Evolutionary conservation across 768 basidiomycete species (phyloP), one percentile per base, ranked within the genome.

Genomic region (Pleurotus cornucopiae): DNA sequence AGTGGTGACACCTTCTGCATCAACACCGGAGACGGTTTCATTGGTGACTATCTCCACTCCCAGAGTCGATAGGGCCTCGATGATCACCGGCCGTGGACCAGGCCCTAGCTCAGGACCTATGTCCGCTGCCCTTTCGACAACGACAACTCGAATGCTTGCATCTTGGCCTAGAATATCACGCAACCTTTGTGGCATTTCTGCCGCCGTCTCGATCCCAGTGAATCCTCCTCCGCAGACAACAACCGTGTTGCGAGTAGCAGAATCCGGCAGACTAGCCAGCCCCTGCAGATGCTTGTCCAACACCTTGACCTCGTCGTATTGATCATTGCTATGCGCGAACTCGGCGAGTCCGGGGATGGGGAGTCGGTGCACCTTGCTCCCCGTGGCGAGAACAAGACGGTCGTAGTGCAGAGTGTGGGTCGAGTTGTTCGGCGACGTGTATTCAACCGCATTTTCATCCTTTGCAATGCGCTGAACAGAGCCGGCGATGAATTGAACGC

Each of bases 201-300:
- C 30, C 2, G 64, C 64, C 13, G 61, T 55, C 26, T 65, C 64
- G 6, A 57, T 57, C 16, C 64, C 64, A 5, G 64, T 65, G 39
- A 65, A 62, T 2, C 62, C 60, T 14, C 62, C 62, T 3, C 62
- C 62, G n/a, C 57, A 57, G 40, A 65, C 45, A 20, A 63, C 64
- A 25, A 65, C 46, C 2, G 64, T 65, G 51, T 65, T 65, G 18
- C 64, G 60, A 12, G 62, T 57, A 44, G 55, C 46, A 6, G 58
- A 57, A 16, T 58, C 53, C 3, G 64, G 60, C 25, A 61, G 26
- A 0, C 43, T 23, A 26, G 58, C 34, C 21, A 64, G 59, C 2
- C 59, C 54, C 44, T 60, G 47, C 25, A 64, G 61, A 49, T 64
- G 63, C 16, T 56, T 57, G 26, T 64, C 56, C 14, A 64, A 60